phyloP scores from a whole-genome alignment of 2,329 filamentous ascomycete genomes.

The Passalora sequoiae region DNA sequence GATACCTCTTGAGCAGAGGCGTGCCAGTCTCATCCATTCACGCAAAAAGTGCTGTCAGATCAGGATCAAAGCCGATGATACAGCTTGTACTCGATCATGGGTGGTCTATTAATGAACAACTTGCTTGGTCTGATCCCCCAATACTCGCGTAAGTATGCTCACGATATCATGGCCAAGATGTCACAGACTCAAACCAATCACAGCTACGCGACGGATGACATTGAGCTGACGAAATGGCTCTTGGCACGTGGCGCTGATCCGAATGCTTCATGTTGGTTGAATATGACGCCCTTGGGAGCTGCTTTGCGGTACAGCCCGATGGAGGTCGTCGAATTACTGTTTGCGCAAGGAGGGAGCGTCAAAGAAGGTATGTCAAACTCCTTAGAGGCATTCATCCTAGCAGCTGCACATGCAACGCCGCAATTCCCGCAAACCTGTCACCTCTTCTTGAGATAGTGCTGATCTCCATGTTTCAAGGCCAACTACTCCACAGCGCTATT shows the following conservation, averaged over 20 bases:
- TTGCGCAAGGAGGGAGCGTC: conserved; percentile 7
- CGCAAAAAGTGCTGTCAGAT: too few relatives aligned
- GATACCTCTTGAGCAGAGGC: too few relatives aligned
- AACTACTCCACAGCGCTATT: conserved; percentile 15
- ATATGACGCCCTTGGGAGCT: conserved; percentile 14
- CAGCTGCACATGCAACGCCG: too few relatives aligned
- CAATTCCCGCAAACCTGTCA: too few relatives aligned
- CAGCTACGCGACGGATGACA: conserved; percentile 5
- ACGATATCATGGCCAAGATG: too few relatives aligned
- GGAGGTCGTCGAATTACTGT: conserved; percentile 12
- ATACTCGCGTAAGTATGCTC: conserved; percentile 6
- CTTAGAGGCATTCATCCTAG: too few relatives aligned
- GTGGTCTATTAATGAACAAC: conserved; percentile 7
- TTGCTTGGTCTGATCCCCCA: conserved; percentile 8
- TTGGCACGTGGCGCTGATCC: conserved; percentile 14
- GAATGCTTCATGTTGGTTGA: conserved; percentile 14
- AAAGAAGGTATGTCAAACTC: too few relatives aligned
- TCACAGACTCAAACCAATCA: not conserved
- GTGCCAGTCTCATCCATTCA: too few relatives aligned
- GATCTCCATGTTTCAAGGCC: too few relatives aligned
- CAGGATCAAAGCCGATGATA: conserved; percentile 4
- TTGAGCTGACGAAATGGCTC: conserved; percentile 12
- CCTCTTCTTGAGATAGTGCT: too few relatives aligned
- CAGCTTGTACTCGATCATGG: conserved; percentile 6
- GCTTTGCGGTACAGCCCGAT: conserved; percentile 10